Evolutionary conservation across 805 yeast species (phyloP).

Genomic region (Ogataea saltuana): DNA sequence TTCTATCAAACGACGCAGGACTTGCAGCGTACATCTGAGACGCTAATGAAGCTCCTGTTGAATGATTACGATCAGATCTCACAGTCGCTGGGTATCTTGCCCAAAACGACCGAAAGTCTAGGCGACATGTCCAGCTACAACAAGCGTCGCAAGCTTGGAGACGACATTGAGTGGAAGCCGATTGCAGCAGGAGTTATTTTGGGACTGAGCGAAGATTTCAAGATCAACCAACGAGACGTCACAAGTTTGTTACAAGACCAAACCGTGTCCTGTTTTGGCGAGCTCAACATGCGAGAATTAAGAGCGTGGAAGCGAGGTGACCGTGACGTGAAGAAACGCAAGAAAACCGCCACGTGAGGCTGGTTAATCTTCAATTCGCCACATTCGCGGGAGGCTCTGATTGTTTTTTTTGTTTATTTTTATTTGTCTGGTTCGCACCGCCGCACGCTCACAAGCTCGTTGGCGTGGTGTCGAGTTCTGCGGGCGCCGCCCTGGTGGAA

Average conservation of each 20-base stretch:
- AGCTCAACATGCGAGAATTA: slow-evolving; percentile 28
- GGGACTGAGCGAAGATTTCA: slow-evolving; percentile 25
- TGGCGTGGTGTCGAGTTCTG: not conserved
- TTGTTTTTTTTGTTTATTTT: no score
- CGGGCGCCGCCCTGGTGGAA: slow-evolving; percentile 2
- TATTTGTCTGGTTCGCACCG: no score
- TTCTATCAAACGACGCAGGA: slow-evolving; percentile 16
- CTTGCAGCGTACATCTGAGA: slow-evolving; percentile 14
- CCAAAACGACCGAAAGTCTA: slow-evolving; percentile 1
- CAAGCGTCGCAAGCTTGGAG: slow-evolving; percentile 28
- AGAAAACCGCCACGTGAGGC: slow-evolving; percentile 1
- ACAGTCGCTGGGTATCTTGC: slow-evolving; percentile 1
- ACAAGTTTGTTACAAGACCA: slow-evolving; percentile 16
- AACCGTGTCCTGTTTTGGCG: slow-evolving; percentile 26
- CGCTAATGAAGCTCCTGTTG: slow-evolving; percentile 14
- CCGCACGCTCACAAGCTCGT: no score
- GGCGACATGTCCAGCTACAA: slow-evolving; percentile 9
- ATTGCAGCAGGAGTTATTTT: slow-evolving; percentile 23
- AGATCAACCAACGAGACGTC: slow-evolving; percentile 24
- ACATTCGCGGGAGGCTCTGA: no score
- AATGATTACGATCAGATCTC: slow-evolving; percentile 19
- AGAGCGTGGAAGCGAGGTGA: slow-evolving; percentile 30
- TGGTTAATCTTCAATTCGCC: no score
- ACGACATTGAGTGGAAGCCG: slow-evolving; percentile 30
- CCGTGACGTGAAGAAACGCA: slow-evolving; percentile 15